A percentile compares a stretch with the other conserved stretches of the same genome.
phyloP scores from a whole-genome alignment of 208 protist genomes.

The Leishmania turanica region DNA sequence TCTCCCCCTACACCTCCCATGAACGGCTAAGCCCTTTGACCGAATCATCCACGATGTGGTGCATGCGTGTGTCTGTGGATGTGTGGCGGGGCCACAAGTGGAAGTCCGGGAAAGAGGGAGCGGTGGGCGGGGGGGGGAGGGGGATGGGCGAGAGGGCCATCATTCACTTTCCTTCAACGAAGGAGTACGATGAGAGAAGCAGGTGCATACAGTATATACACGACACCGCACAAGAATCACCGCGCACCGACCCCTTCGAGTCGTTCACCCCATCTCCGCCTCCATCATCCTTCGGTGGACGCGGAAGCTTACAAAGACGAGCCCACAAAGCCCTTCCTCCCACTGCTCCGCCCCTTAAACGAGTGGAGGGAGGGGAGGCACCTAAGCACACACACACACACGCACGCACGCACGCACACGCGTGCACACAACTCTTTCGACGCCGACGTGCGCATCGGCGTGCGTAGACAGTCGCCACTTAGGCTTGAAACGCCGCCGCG shows the following conservation, averaged over 20 bases:
- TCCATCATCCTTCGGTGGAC: background rate
- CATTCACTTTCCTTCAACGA: background rate
- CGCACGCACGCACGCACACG: background rate
- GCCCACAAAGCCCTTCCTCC: background rate
- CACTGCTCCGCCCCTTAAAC: background rate
- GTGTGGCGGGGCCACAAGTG: background rate
- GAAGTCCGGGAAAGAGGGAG: background rate
- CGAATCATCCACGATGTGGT: background rate
- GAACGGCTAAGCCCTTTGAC: background rate
- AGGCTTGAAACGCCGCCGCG: background rate
- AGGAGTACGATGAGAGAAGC: background rate
- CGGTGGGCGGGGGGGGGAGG: background rate
- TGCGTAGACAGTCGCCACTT: background rate
- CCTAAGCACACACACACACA: background rate
- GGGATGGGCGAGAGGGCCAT: background rate
- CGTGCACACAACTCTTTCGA: background rate
- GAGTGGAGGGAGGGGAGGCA: background rate
- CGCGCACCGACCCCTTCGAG: background rate
- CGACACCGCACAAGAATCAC: background rate
- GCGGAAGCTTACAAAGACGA: background rate
- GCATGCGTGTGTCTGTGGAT: conserved; percentile 12
- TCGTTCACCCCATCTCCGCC: background rate
- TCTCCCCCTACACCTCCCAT: background rate
- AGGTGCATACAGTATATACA: background rate
- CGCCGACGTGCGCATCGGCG: background rate